Evolutionary conservation across 768 basidiomycete genomes (phyloP).

Genomic region (Boletus eberwhitei): DNA sequence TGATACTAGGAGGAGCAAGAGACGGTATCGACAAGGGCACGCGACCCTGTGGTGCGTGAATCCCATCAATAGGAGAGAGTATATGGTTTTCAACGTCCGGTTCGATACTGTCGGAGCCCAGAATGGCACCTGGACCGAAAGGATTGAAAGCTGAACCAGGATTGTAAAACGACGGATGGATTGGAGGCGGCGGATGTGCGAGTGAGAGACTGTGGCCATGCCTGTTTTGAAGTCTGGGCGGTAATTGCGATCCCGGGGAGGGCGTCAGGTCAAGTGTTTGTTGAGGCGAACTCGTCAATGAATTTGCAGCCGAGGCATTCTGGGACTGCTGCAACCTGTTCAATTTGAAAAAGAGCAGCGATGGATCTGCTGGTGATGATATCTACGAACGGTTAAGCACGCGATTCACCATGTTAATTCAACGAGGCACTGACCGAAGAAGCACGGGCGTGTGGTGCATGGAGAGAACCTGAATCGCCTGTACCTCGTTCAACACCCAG

Average conservation of each 20-base stretch:
- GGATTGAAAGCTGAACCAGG: conserved; percentile 54
- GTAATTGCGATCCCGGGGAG: conserved; percentile 43
- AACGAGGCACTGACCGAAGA: conserved; percentile 62
- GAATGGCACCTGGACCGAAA: conserved; percentile 55
- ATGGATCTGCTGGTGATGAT: conserved; percentile 88
- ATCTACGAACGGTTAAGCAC: conserved; percentile 46
- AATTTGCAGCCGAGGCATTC: conserved; percentile 45
- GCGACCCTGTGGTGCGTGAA: conserved; percentile 56
- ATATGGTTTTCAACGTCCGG: conserved; percentile 24
- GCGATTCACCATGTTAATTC: conserved; percentile 16
- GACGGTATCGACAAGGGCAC: conserved; percentile 44
- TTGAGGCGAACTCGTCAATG: conserved; percentile 64
- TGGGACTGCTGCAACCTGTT: conserved; percentile 81
- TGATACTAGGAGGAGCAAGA: conserved; percentile 43
- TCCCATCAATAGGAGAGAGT: conserved; percentile 29
- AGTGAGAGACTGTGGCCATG: conserved; percentile 78
- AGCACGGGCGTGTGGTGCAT: conserved; percentile 76
- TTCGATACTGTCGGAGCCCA: conserved; percentile 49
- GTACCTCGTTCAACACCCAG: conserved; percentile 72
- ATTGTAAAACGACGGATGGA: conserved; percentile 33
- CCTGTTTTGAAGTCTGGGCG: conserved; percentile 45
- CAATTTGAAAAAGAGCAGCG: conserved; percentile 74
- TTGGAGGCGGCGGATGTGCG: conserved; percentile 48
- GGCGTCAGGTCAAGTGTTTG: conserved; percentile 51
- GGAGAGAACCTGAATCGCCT: conserved; percentile 51